Conservation (phyloP, 2,329 filamentous ascomycete species). For the Sporothrix luriei region DNA sequence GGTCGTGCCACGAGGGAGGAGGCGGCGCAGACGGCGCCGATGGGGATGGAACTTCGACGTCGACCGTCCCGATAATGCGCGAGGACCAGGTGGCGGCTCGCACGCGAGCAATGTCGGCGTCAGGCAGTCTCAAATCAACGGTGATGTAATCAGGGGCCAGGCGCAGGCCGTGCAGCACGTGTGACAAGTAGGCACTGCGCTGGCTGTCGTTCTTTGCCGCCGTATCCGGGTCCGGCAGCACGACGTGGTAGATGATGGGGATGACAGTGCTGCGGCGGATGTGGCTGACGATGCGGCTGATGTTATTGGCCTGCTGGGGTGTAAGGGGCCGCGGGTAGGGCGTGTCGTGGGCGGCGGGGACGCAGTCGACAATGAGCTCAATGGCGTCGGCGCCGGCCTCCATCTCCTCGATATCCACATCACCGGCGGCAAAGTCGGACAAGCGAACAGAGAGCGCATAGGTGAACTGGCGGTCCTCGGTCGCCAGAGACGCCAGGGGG, state of each 20-base stretch:
- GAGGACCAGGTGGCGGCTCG: slow-evolving; percentile 57
- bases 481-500: slow-evolving; percentile 59
- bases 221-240: slow-evolving; percentile 44
- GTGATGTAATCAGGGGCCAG: slow-evolving; percentile 67
- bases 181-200: slow-evolving; percentile 54
- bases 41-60: slow-evolving; percentile 38
- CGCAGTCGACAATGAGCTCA: slow-evolving; percentile 61
- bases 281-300: slow-evolving; percentile 59
- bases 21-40: slow-evolving; percentile 36
- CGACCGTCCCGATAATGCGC: slow-evolving; percentile 62
- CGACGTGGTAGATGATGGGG: slow-evolving; percentile 61
- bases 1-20: slow-evolving; percentile 58
- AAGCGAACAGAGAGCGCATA: slow-evolving; percentile 64
- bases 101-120: slow-evolving; percentile 52
- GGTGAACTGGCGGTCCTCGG: slow-evolving; percentile 60
- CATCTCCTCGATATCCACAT: slow-evolving; percentile 54
- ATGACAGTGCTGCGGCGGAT: slow-evolving; percentile 58
- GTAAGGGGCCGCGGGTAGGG: background rate
- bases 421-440: slow-evolving; percentile 53
- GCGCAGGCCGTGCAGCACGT: slow-evolving; percentile 64
- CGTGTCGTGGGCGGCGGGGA: slow-evolving; percentile 47
- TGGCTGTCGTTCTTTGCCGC: slow-evolving; percentile 41
- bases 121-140: slow-evolving; percentile 62
- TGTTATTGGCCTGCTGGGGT: slow-evolving; percentile 44
- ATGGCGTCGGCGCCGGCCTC: slow-evolving; percentile 62